Evolutionary conservation across 306 rosid genomes (phyloP).

Genomic region (Pterocarpus macrocarpus): DNA sequence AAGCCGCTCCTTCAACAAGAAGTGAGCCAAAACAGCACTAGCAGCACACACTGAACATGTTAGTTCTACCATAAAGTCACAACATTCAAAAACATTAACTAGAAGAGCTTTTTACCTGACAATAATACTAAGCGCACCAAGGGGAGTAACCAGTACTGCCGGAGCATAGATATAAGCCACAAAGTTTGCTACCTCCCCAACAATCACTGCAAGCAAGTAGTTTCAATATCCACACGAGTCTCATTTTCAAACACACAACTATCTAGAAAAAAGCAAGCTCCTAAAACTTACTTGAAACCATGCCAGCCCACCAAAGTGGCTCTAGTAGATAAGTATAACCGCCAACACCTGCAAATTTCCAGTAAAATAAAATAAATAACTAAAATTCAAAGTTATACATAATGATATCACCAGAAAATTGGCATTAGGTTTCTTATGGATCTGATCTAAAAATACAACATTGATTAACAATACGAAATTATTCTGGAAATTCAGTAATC

Average conservation of each 20-base stretch:
- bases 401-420: not conserved
- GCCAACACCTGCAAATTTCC: constrained; percentile 73
- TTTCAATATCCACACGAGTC: constrained; percentile 36
- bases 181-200: constrained; percentile 92
- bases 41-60: constrained; percentile 39
- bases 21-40: constrained; percentile 95
- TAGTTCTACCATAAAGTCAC: constrained; percentile 36
- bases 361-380: not conserved
- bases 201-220: constrained; percentile 70
- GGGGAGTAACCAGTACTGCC: constrained; percentile 95
- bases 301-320: constrained; percentile 99
- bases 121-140: constrained; percentile 94
- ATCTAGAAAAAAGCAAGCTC: not conserved
- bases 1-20: constrained; percentile 81
- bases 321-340: constrained; percentile 88
- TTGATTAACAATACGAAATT: not conserved
- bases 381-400: not conserved
- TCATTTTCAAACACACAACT: constrained; percentile 14
- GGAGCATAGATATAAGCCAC: constrained; percentile 96
- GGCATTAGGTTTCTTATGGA: not conserved
- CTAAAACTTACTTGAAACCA: constrained; percentile 84
- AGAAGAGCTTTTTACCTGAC: constrained; percentile 66
- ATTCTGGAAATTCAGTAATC: too few species aligned
- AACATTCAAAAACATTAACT: constrained; percentile 18
- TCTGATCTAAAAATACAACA: constrained; percentile 28